A percentile compares a stretch with the other conserved stretches of the same genome.
phyloP scores from a whole-genome alignment of 2,329 filamentous ascomycete species.

The Pseudocercospora pini-densiflorae region DNA sequence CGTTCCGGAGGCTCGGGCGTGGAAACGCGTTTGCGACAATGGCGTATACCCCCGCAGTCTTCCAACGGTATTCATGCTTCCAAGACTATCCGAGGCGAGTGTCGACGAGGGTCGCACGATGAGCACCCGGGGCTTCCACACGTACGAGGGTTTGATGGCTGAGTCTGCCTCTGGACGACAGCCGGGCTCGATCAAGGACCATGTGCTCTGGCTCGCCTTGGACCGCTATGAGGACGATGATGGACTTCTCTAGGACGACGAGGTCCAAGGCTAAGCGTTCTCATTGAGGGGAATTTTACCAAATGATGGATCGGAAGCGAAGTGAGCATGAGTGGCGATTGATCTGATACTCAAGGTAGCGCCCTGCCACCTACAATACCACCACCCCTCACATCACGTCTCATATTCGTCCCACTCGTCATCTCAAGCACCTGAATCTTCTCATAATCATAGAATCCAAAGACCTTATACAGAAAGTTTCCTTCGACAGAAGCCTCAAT shows the following conservation, averaged over 20 bases:
- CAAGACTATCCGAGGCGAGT: too few species aligned
- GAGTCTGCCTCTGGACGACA: not conserved
- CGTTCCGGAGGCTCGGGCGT: not conserved
- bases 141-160: not conserved
- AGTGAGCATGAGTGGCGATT: too few species aligned
- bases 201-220: not conserved
- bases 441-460: constrained; percentile 2
- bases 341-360: not conserved
- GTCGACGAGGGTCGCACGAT: not conserved
- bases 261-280: too few species aligned
- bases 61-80: too few species aligned
- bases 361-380: not conserved
- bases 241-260: too few species aligned
- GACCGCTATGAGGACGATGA: too few species aligned
- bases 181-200: not conserved
- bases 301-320: too few species aligned
- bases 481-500: not conserved
- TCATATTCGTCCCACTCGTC: not conserved
- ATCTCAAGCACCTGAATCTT: not conserved
- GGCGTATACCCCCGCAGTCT: too few species aligned
- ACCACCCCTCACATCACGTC: not conserved
- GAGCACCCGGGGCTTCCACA: not conserved
- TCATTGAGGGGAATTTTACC: too few species aligned
- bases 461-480: not conserved
- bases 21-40: not conserved